Evolutionary conservation across 441 rosid species (phyloP).

Genomic region (Gossypium davidsonii): DNA sequence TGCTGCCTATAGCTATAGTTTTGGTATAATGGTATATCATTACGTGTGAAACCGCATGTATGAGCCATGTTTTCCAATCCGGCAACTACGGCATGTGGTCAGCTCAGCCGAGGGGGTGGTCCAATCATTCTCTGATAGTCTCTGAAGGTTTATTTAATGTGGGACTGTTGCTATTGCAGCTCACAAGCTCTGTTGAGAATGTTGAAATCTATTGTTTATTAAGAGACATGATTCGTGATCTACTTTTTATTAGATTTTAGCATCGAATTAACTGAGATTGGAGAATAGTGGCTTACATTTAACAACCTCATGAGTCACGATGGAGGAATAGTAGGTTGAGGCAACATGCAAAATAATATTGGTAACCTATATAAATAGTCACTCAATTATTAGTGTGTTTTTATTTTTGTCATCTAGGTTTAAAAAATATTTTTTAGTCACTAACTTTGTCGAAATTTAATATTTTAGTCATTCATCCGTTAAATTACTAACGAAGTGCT

Average conservation of each 20-base stretch:
- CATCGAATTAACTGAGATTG: background rate
- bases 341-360: background rate
- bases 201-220: background rate
- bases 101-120: background rate
- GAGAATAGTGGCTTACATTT: background rate
- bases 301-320: background rate
- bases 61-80: background rate
- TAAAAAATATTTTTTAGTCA: too few species aligned
- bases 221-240: background rate
- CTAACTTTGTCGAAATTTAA: too few species aligned
- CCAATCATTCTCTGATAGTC: background rate
- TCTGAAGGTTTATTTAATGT: background rate
- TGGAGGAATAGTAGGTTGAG: background rate
- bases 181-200: background rate
- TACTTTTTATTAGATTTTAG: background rate
- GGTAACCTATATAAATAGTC: background rate
- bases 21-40: background rate
- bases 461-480: too few species aligned
- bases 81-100: constrained; percentile 3
- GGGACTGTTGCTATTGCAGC: background rate
- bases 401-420: too few species aligned
- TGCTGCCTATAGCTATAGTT: background rate
- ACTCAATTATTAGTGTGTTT: too few species aligned
- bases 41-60: background rate
- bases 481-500: too few species aligned